Evolutionary conservation across 2,329 filamentous ascomycete species (phyloP).

Genomic region (Aspergillus versicolor): DNA sequence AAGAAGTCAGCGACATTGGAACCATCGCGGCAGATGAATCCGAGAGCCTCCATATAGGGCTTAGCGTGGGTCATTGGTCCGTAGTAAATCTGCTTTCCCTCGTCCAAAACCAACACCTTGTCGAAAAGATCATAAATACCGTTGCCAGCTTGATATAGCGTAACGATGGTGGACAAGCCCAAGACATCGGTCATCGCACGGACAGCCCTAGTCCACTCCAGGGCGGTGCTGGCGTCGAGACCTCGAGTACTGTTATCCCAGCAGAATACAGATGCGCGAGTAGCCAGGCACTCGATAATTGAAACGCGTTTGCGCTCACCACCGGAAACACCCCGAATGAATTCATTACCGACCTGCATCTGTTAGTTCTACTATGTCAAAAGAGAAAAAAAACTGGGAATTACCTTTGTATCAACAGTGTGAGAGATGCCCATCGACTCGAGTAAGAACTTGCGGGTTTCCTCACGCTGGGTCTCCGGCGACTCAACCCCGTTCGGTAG

Average conservation of each 20-base stretch:
- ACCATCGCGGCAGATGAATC: slow-evolving; percentile 62
- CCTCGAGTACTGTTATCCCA: slow-evolving; percentile 69
- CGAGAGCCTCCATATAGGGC: slow-evolving; percentile 64
- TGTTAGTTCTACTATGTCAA: neutral
- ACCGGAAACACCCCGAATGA: slow-evolving; percentile 65
- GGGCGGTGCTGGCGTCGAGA: slow-evolving; percentile 64
- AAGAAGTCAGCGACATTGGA: slow-evolving; percentile 66
- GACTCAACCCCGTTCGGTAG: slow-evolving; percentile 46
- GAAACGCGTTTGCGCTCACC: slow-evolving; percentile 69
- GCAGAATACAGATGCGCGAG: slow-evolving; percentile 58
- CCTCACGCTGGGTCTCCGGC: slow-evolving; percentile 47
- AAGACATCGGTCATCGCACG: slow-evolving; percentile 63
- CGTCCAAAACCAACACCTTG: slow-evolving; percentile 67
- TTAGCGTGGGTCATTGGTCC: slow-evolving; percentile 59
- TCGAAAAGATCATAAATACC: slow-evolving; percentile 69
- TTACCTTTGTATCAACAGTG: slow-evolving; percentile 58
- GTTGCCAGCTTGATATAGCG: slow-evolving; percentile 69
- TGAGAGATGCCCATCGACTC: slow-evolving; percentile 59
- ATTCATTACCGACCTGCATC: slow-evolving; percentile 60
- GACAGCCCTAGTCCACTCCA: slow-evolving; percentile 62
- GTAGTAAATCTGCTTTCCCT: slow-evolving; percentile 66
- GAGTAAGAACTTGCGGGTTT: slow-evolving; percentile 56
- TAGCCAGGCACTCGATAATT: slow-evolving; percentile 64
- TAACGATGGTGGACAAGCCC: slow-evolving; percentile 61
- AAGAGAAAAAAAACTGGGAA: too few species aligned